Conservation (phyloP, 2,329 filamentous ascomycete genomes). For the Leptographium lundbergii region DNA sequence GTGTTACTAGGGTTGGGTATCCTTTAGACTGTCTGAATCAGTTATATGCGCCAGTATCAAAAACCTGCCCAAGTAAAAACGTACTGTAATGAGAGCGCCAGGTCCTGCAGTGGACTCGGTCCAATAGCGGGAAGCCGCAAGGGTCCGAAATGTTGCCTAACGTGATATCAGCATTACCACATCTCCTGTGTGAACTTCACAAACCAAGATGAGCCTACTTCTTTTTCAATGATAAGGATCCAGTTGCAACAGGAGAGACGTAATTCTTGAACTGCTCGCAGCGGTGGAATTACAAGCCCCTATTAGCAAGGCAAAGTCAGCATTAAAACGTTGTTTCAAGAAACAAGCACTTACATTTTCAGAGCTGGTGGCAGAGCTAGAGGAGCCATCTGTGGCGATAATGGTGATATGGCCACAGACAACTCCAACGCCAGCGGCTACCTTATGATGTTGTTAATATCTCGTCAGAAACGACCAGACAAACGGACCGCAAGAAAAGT, state of each 20-base stretch:
- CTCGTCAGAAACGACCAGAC: neutral
- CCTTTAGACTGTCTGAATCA: slow-evolving; percentile 53
- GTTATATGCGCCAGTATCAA: neutral
- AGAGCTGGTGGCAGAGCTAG: neutral
- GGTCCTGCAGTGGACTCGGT: slow-evolving; percentile 30
- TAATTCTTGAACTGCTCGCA: slow-evolving; percentile 34
- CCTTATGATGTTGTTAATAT: slow-evolving; percentile 26
- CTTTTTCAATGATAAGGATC: slow-evolving; percentile 70
- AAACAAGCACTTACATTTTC: slow-evolving; percentile 1
- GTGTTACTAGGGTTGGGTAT: slow-evolving; percentile 63
- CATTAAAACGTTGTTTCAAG: neutral
- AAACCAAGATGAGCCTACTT: slow-evolving; percentile 31
- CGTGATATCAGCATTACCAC: slow-evolving; percentile 12
- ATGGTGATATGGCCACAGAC: slow-evolving; percentile 45
- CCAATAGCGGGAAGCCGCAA: slow-evolving; percentile 47
- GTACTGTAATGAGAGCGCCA: slow-evolving; percentile 59
- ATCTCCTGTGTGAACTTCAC: neutral
- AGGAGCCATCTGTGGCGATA: slow-evolving; percentile 17
- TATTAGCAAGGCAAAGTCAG: slow-evolving; percentile 17
- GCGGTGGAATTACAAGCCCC: slow-evolving; percentile 49
- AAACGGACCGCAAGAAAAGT: neutral
- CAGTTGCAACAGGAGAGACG: slow-evolving; percentile 40
- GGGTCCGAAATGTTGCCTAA: slow-evolving; percentile 62
- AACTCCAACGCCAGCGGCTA: slow-evolving; percentile 62
- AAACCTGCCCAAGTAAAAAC: slow-evolving; percentile 1